Conservation (phyloP, 108 stramenopile species). For the Nitzschia palea region DNA sequence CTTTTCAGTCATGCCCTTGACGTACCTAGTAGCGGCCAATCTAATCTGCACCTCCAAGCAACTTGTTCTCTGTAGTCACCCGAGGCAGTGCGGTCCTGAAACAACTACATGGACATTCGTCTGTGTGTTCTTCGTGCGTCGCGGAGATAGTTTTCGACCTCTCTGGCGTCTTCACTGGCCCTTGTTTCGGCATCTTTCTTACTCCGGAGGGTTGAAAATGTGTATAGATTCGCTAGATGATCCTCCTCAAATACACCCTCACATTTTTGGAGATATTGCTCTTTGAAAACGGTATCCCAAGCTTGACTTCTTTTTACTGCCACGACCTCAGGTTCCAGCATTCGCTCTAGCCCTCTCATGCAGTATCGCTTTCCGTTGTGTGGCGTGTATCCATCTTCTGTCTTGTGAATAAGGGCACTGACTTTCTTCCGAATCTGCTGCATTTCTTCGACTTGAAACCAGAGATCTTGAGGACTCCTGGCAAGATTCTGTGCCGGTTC, state of each 20-base stretch:
- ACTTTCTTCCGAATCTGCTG: conserved; percentile 4
- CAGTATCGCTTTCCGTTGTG: conserved; percentile 3
- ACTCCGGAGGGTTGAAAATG: conserved; percentile 3
- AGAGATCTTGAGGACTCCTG: neutral
- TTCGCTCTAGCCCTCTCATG: conserved; percentile 11
- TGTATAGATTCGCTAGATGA: neutral
- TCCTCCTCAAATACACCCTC: conserved; percentile 4
- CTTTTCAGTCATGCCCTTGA: too few species aligned
- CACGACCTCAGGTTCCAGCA: neutral
- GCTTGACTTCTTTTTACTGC: conserved; percentile 15
- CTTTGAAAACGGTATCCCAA: conserved; percentile 21
- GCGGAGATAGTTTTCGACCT: neutral
- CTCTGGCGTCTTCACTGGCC: conserved; percentile 15
- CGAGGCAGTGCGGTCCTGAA: too few species aligned
- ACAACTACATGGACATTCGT: conserved; percentile 16
- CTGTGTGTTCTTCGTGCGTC: neutral
- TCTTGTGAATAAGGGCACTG: neutral
- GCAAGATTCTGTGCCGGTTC: conserved; percentile 6
- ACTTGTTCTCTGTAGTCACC: too few species aligned
- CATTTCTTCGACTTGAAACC: conserved; percentile 19
- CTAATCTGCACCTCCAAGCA: too few species aligned
- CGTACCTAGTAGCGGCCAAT: too few species aligned
- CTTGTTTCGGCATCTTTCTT: neutral
- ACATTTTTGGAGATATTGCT: conserved; percentile 11
- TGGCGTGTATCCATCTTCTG: neutral